These are phyloP conservation scores for Pythium myriotylum DNA, from an alignment of 352 stramenopile genomes.

Conservation along the genomic window DNA sequence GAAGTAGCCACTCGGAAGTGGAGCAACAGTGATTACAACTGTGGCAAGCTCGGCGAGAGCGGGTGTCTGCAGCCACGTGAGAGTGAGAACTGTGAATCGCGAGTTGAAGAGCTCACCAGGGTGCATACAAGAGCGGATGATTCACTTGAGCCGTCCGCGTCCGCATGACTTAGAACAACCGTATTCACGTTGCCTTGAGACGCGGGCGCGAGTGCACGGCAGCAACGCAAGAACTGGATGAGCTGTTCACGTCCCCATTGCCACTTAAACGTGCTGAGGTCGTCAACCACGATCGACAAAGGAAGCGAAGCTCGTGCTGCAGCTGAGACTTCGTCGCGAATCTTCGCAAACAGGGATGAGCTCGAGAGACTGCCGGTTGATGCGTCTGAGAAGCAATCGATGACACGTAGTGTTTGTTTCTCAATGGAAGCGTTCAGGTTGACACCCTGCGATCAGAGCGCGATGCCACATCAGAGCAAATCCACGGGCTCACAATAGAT, in stretches of 20 bases:
- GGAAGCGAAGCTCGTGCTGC: constrained; percentile 24
- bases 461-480: not conserved
- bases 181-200: constrained; percentile 55
- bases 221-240: constrained; percentile 64
- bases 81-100: not conserved
- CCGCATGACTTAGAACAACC: constrained; percentile 56
- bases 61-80: constrained; percentile 32
- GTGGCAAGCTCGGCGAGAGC: constrained; percentile 62
- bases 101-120: not conserved
- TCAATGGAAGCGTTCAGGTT: constrained; percentile 44
- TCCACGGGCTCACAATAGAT: constrained; percentile 1
- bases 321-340: constrained; percentile 42
- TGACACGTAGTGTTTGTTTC: constrained; percentile 40
- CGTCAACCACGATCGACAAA: constrained; percentile 65
- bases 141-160: constrained; percentile 39
- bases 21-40: constrained; percentile 49
- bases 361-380: not conserved
- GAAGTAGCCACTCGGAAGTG: constrained; percentile 68
- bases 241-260: constrained; percentile 43
- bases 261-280: constrained; percentile 66
- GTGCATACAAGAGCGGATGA: not conserved
- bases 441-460: constrained; percentile 38
- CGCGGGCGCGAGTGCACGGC: constrained; percentile 55
- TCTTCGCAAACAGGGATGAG: constrained; percentile 37
- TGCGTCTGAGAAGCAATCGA: constrained; percentile 37